phyloP scores from a whole-genome alignment of 1,284 basidiomycete genomes.

The Heterobasidion annosum region DNA sequence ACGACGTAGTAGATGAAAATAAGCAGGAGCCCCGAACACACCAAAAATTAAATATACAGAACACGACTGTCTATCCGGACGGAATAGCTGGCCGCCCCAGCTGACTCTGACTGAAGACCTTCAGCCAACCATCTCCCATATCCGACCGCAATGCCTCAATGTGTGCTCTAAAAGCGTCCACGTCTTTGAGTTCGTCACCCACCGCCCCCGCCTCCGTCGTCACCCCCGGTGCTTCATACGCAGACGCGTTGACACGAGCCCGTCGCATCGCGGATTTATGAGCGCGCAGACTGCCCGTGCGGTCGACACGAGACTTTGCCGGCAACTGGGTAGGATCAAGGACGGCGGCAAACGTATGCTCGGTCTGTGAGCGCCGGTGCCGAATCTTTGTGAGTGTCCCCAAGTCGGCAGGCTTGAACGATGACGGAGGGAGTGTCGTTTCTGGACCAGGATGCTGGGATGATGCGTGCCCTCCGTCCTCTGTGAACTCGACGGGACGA shows the following conservation, averaged over 20 bases:
- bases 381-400: background rate
- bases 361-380: constrained; percentile 13
- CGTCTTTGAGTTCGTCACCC: constrained; percentile 34
- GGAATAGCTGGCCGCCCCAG: constrained; percentile 16
- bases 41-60: background rate
- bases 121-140: constrained; percentile 83
- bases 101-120: constrained; percentile 67
- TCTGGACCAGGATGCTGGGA: background rate
- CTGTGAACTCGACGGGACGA: background rate
- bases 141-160: constrained; percentile 79
- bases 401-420: background rate
- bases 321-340: background rate
- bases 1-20: background rate
- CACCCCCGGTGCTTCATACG: constrained; percentile 42
- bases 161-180: constrained; percentile 62
- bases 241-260: constrained; percentile 45
- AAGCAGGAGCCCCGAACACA: background rate
- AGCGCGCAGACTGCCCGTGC: constrained; percentile 6
- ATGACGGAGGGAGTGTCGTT: background rate
- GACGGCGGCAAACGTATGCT: constrained; percentile 6
- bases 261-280: constrained; percentile 35
- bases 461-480: background rate
- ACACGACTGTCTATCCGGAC: constrained; percentile 6
- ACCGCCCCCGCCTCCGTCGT: constrained; percentile 20
- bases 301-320: constrained; percentile 1